Conservation (phyloP, 495 filamentous ascomycete species). For the Aspergillus hancockii region DNA sequence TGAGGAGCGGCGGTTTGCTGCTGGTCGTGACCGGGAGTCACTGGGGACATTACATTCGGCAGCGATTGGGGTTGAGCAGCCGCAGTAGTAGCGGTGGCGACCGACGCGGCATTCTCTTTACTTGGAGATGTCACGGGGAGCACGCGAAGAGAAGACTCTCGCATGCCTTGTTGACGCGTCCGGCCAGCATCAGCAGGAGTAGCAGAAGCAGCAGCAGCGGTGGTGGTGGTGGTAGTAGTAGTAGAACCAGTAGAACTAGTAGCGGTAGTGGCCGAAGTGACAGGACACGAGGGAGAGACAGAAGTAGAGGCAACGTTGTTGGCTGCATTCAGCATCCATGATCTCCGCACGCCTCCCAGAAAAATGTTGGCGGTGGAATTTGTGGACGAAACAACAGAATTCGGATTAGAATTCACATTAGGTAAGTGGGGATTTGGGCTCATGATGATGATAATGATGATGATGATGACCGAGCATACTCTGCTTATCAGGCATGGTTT, state of each 20-base stretch:
- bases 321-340: constrained; percentile 59
- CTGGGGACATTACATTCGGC: not conserved
- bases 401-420: constrained; percentile 16
- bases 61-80: constrained; percentile 2
- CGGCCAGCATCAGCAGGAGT: constrained; percentile 2
- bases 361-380: constrained; percentile 69
- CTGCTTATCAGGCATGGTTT: not conserved
- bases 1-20: not conserved
- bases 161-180: constrained; percentile 18
- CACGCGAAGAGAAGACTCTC: constrained; percentile 7
- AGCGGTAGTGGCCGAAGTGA: constrained; percentile 1
- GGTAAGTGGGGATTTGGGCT: constrained; percentile 9
- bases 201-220: not conserved
- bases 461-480: not conserved
- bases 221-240: not conserved
- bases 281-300: constrained; percentile 3
- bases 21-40: not conserved
- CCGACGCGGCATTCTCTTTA: constrained; percentile 8
- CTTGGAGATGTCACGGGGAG: not conserved
- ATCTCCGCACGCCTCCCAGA: constrained; percentile 62
- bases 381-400: constrained; percentile 56
- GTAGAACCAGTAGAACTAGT: not conserved
- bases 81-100: constrained; percentile 5
- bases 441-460: no score
- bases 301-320: not conserved